Evolutionary conservation across 169 alveolate genomes (phyloP).

Genomic region (Eimeria brunetti): DNA sequence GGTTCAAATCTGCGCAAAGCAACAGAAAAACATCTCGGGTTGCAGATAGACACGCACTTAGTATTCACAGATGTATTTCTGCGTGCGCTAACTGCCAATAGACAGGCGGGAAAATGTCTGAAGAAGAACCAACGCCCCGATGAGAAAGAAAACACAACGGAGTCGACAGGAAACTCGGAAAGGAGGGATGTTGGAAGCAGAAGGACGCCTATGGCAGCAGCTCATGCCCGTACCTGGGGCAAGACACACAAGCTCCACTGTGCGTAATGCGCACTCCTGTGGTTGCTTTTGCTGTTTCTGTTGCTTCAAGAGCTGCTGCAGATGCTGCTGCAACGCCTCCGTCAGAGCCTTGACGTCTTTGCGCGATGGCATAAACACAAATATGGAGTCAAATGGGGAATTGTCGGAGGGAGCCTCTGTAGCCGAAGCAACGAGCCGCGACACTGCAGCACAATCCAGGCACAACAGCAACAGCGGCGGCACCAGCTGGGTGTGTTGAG

Average conservation of each 20-base stretch:
- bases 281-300: neutral
- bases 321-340: constrained; percentile 10
- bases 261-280: neutral
- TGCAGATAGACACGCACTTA: neutral
- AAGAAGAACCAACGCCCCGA: neutral
- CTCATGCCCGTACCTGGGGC: constrained; percentile 26
- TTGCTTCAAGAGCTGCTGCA: constrained; percentile 3
- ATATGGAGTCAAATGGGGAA: constrained; percentile 21
- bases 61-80: neutral
- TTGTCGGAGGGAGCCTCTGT: neutral
- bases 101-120: neutral
- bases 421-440: constrained; percentile 33
- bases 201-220: neutral
- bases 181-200: neutral
- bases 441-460: constrained; percentile 38
- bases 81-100: neutral
- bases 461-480: neutral
- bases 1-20: constrained; percentile 31
- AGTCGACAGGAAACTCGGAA: neutral
- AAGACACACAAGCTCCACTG: constrained; percentile 53
- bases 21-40: neutral
- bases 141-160: neutral
- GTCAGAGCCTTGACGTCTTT: constrained; percentile 28
- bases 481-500: neutral
- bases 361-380: constrained; percentile 36